Evolutionary conservation across 176 grass and related monocot genomes (phyloP), one percentile per base, ranked within the genome.

Genomic region (Cymbopogon citratus): DNA sequence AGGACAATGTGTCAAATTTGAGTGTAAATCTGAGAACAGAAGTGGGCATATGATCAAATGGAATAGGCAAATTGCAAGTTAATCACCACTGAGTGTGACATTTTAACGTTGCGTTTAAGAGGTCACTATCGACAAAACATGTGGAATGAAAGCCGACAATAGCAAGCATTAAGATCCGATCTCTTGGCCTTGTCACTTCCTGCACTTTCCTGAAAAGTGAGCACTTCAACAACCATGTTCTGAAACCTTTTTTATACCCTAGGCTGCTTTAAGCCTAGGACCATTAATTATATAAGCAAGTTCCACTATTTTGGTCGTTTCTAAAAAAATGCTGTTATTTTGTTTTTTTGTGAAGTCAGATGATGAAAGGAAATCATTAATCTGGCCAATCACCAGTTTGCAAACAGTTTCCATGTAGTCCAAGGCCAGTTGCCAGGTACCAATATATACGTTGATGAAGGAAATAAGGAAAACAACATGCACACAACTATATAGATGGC

Each of bases 111-210:
- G 14, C 10, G 24, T 52, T 80, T 85, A 85, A 76, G 33, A 63
- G 34, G 41, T 75, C 43, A 54, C 39, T 89, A 81, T 33, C 41
- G 34, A 80, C 82, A 85, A 81, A 81, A 45, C 12, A 12, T 52
- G 68, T 61, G 29, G 29, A 57, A 4, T 21, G 9, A 23, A 84
- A 69, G 33, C 38, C 0, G 13, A 86, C 21, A 67, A 69, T 67
- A 67, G 73, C 48, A 46, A 39, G 63, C 49, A 68, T 19, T n/a
- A 40, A 69, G 69, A 12, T 70, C 62, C 5, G 15, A 43, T 62
- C 61, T 3, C 9, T 51, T 69, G 25, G 60, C 0, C 4, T 51
- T 75, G 52, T 85, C 31, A 15, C 81, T 89, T 85, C 10, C 77
- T 64, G 25, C 7, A 28, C 14, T 80, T 80, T 85, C 71, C 76